Base-by-base conservation (phyloP, 495 filamentous ascomycete species). In the Cairneyella variabilis region DNA sequence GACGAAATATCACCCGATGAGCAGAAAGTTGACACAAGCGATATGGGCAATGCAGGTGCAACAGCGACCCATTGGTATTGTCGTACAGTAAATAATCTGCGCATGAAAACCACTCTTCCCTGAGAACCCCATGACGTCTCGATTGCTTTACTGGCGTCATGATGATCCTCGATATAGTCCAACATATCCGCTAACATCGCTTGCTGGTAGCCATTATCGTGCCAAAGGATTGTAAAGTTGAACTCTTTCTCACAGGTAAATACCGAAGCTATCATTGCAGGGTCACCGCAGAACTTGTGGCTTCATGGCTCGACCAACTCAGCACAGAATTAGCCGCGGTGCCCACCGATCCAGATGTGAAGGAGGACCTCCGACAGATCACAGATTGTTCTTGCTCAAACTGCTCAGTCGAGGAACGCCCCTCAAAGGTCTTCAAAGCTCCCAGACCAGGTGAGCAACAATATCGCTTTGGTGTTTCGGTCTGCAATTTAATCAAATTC, bases 11-110 rank as follows among this genome's bases (percentile, higher is more conserved):
- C 64, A n/a, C 65, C 67, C 0, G 64, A 74, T 51, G 57, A 68
- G 20, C 65, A 71, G 54, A n/a, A n/a, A n/a, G 65, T 70, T 12
- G 71, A 66, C 41, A 60, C 58, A 40, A 66, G 64, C 7, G 75
- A 54, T 39, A 71, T 64, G 9, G 71, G 71, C 12, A 73, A 74
- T 51, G 72, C 64, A 59, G 58, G 62, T 25, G 51, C 59, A n/a
- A 26, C 42, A 14, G 46, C 60, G 18, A 69, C 61, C 25, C 71
- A 71, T 26, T 63, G 63, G 51, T 77, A 69, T 56, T 59, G 57
- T 22, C 48, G 58, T 32, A 68, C 68, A 7, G 71, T 74, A 60
- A 40, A 66, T 46, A 36, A 27, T 36, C 16, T 22, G 9, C 36
- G 1, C 12, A 30, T 23, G 23, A 30, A 23, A 11, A n/a, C 42